Evolutionary conservation across 179 eudicot species (phyloP), one percentile per base, ranked within the genome.

Genomic region (Camellia oleifera): DNA sequence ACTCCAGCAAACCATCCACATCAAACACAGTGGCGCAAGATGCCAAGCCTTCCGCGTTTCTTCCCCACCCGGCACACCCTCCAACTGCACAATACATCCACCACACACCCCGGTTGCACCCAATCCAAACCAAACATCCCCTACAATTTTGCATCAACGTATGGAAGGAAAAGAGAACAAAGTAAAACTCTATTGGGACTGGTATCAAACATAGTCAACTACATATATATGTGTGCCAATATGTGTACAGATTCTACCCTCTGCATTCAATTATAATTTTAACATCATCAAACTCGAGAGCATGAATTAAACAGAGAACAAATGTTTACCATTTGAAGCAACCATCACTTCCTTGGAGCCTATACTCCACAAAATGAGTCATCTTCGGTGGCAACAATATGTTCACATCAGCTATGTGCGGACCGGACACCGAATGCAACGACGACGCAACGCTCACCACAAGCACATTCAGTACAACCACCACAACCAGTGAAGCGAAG

Each of bases 341-440:
- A 70, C 97, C 98, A 82, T 90, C 97, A 77, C 83, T 84, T 15
- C 88, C 98, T 80, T 89, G 98, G 50, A 94, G 95, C 18, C 93
- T 88, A 48, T 91, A 91, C 88, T 94, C 93, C 63, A 94, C 97
- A 8, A 94, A 92, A 79, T 89, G 80, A 67, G 94, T 92, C 92
- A 94, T 91, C 77, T 80, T 91, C 58, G 98, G 98, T 0, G 98
- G 98, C 78, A 94, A 80, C 46, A 94, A 82, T 46, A 94, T 91
- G 87, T 94, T 92, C 72, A 94, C 97, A 76, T 91, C 97, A 7
- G 93, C 89, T 68, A 94, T 86, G 89, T 94, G 98, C 7, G 98
- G 98, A 17, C 98, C 98, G 69, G 93, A 78, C 69, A 68, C 71
- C 54, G 46, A 72, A 56, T 62, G 69, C 76, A 42, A 12, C 68